A percentile compares a stretch with the other conserved stretches of the same genome.
Conservation (phyloP, 768 basidiomycete species). For the Hygrocybe coccinea region DNA sequence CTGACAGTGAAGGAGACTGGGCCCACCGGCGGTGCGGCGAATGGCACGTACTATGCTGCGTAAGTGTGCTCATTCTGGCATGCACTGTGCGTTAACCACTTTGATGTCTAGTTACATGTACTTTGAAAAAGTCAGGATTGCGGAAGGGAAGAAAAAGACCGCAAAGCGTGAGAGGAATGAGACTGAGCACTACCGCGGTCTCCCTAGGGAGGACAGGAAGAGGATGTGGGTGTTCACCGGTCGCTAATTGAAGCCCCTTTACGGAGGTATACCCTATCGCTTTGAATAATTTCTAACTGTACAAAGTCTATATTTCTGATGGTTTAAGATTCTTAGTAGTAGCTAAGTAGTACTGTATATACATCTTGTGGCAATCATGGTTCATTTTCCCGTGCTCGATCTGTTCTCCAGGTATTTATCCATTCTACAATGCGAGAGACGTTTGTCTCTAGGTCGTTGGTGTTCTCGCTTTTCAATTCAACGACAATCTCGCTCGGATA, state of each 20-base stretch:
- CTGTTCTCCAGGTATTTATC: constrained; percentile 68
- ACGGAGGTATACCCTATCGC: too few species aligned
- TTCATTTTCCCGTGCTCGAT: constrained; percentile 21
- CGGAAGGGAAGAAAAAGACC: constrained; percentile 46
- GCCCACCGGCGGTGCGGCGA: constrained; percentile 37
- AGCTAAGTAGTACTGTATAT: too few species aligned
- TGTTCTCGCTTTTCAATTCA: constrained; percentile 70
- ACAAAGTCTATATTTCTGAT: too few species aligned
- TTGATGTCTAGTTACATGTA: constrained; percentile 36
- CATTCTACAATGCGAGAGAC: constrained; percentile 83
- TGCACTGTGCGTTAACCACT: not conserved
- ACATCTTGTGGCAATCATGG: not conserved
- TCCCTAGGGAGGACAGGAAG: constrained; percentile 25
- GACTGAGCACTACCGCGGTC: constrained; percentile 22
- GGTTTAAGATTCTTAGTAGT: constrained; percentile 8
- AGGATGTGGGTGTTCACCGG: constrained; percentile 14
- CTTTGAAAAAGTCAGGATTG: constrained; percentile 45
- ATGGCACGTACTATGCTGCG: constrained; percentile 45
- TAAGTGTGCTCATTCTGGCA: constrained; percentile 21
- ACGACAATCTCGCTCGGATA: constrained; percentile 86
- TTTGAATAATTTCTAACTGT: not conserved
- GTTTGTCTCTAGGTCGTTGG: constrained; percentile 80
- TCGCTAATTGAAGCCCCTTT: too few species aligned
- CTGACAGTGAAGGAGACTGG: constrained; percentile 39
- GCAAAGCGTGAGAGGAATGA: constrained; percentile 37